Evolutionary conservation across 176 grass and related monocot genomes (phyloP), one percentile per base, ranked within the genome.

Genomic region (Bolboschoenus planiculmis): DNA sequence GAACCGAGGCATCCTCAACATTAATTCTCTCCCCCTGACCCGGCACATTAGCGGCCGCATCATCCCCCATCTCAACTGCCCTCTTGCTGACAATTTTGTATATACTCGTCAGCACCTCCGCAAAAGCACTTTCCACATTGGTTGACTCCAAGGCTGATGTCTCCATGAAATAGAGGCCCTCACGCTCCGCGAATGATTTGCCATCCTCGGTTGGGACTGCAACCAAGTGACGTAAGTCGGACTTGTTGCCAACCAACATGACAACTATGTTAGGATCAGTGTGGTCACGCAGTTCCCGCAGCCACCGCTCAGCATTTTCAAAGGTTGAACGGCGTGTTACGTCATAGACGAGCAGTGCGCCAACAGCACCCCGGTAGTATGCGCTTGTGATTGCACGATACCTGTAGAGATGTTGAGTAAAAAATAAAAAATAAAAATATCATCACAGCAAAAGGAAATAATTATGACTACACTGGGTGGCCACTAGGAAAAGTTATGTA

Each of bases 371-470:
- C 31, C 94, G 81, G 73, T 93, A 97, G 83, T 97, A 97, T 75
- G 94, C 94, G 81, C 94, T 97, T 20, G 94, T 97, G 18, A 97
- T 97, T 80, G 94, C 91, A 78, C 94, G 91, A 20, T 97, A 97
- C 58, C 94, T 97, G 87, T 78, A 73, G 0, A 61, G 65, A 80
- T 33, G 73, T 87, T 81, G 21, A 66, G 60, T 75, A 23, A 11
- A 64, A 18, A 78, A 72, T 2, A 14, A 4, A 42, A 74, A 26
- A 46, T 0, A 30, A 48, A 74, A 27, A 74, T 27, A 47, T 47
- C 40, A 74, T 27, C 40, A 74, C 20, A 24, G 9, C 24, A 7
- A 44, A 71, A 65, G 23, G 7, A 71, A 71, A 71, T 43, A 72
- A 72, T 42, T 42, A 72, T 37, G 2, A 72, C 37, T 24, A n/a